Evolutionary conservation across 805 yeast species (phyloP), one percentile per base, ranked within the genome.

Genomic region (Jamesozyma rosinii): DNA sequence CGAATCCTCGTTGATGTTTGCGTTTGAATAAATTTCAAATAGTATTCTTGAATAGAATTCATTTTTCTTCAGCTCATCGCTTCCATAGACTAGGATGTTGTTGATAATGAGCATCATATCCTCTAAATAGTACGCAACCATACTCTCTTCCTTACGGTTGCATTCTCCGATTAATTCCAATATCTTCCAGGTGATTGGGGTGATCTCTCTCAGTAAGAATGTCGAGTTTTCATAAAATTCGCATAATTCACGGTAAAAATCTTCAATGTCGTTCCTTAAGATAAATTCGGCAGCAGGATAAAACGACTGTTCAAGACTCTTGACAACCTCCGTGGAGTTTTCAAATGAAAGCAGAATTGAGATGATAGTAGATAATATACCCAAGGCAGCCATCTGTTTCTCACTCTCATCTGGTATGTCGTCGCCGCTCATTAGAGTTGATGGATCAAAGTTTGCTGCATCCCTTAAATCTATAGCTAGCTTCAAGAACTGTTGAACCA

Each of bases 261-360:
- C 90, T 40, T 78, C 79, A 52, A 85, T 61, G 33, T 76, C 76
- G 55, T 83, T 74, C 30, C 68, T 72, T 33, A 90, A 69, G 5
- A 89, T 83, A 50, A 72, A 76, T 46, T 74, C 74, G 37, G 87
- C 76, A 14, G 81, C 79, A 5, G 95, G 94, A 39, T 73, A 65
- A 40, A 84, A 75, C 5, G 79, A 76, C 42, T 75, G 79, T 55
- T 85, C 87, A 40, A 89, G 68, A 57, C 70, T 72, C 20, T 62
- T 64, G 14, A 86, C 80, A 40, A 83, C 72, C 35, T 78, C 83
- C 8, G 69, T 69, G 1, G 95, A 81, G 57, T 81, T 83, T 61
- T 92, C 95, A 66, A 89, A 78, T 4, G 95, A 80, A 40, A 85
- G 64, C 34, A 90, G 65, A 42, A 90, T 81, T 0, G 96, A 86